These are phyloP conservation scores for Byssochlamys sp. DNA, from an alignment of 2,329 filamentous ascomycete genomes.

Conservation along the genomic window DNA sequence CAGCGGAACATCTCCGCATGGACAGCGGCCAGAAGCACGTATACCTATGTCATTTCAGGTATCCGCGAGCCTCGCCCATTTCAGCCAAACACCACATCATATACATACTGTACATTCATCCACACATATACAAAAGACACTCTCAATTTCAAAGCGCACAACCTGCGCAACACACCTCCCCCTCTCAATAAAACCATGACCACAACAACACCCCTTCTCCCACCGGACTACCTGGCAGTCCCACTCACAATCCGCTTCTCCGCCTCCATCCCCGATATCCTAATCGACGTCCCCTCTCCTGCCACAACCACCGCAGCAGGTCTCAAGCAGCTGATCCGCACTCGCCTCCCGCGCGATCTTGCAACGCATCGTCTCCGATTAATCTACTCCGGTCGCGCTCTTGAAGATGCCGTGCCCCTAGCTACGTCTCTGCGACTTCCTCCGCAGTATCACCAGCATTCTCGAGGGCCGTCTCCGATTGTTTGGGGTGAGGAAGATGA, in stretches of 20 bases:
- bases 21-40: background rate
- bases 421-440: conserved; percentile 57
- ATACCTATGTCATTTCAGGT: background rate
- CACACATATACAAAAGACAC: background rate
- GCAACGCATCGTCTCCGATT: conserved; percentile 68
- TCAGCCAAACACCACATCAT: background rate
- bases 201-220: conserved; percentile 11
- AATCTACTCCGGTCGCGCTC: conserved; percentile 79
- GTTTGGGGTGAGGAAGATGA: conserved; percentile 11
- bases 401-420: conserved; percentile 63
- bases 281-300: conserved; percentile 63
- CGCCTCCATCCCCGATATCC: conserved; percentile 69
- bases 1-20: background rate
- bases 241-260: conserved; percentile 86
- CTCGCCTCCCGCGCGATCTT: conserved; percentile 53
- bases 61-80: background rate
- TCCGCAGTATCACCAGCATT: conserved; percentile 22
- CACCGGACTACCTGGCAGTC: conserved; percentile 32
- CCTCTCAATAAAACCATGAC: conserved; percentile 2
- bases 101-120: background rate
- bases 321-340: conserved; percentile 73
- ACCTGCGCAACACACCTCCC: background rate
- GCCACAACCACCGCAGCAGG: conserved; percentile 61
- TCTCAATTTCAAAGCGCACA: background rate
- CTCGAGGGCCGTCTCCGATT: conserved; percentile 18